Evolutionary conservation across 164 flowering plant genomes (phyloP), one percentile per base, ranked within the genome.

Genomic region (Cinnamomum chago): DNA sequence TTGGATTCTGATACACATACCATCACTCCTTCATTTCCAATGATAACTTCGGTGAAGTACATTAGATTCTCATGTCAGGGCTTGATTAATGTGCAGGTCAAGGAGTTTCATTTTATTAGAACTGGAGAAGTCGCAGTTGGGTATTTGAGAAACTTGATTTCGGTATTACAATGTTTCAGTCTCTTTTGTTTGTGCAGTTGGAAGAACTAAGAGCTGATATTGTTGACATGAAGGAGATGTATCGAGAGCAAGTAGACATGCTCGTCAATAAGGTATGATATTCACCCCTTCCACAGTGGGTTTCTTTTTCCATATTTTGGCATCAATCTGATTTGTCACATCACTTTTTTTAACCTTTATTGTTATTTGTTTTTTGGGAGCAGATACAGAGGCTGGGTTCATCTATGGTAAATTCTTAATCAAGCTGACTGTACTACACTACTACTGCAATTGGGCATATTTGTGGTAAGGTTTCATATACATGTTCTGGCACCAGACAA

Each of bases 181-280:
- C 30, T n/a, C 18, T 72, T 72, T 72, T 72, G 69, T 35, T 40
- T 40, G 47, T 72, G 58, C 80, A 95, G 99, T 78, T 95, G 88
- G 99, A 95, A 88, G 99, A 95, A 83, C 95, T 95, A 50, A 92
- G 98, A 30, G 93, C 92, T 13, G 99, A 95, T 84, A 93, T 95
- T 67, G 81, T 88, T 58, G 99, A 95, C 80, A 69, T 95, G 83
- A 95, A 93, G 84, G 99, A 95, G 83, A 95, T 95, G 99, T 95
- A 95, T 81, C 85, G 98, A 82, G 99, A 95, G 81, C 99, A 95
- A 88, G 92, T 95, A n/a, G 90, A 93, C 83, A 51, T 93, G 79
- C 98, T 95, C 69, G 98, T 95, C 68, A 93, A 91, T 72, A 83
- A 95, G 97, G 99, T 95, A 83, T 18, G 15, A 5, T 33, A 27